Evolutionary conservation across 2,329 filamentous ascomycete genomes (phyloP).

Genomic region (Fusarium transvaalense): DNA sequence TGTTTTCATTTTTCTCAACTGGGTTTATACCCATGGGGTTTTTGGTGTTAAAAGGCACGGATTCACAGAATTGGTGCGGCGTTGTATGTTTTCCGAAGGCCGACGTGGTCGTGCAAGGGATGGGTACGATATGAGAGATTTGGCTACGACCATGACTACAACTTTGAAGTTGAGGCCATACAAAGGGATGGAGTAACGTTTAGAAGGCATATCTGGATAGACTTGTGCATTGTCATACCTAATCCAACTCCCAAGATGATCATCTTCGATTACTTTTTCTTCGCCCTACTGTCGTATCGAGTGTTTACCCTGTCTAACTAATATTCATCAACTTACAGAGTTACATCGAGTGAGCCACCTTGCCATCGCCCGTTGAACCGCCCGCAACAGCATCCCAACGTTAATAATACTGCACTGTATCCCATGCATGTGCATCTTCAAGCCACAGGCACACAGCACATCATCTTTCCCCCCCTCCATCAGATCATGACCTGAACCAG

Average conservation of each 20-base stretch:
- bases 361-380: slow-evolving; percentile 17
- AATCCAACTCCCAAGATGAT: slow-evolving; percentile 32
- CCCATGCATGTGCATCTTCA: background rate
- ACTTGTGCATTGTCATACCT: slow-evolving; percentile 28
- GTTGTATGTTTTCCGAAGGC: slow-evolving; percentile 28
- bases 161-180: slow-evolving; percentile 9
- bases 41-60: slow-evolving; percentile 26
- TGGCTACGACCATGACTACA: slow-evolving; percentile 11
- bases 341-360: slow-evolving; percentile 5
- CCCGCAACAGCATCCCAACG: slow-evolving; percentile 17
- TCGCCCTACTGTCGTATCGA: background rate
- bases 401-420: slow-evolving; percentile 5
- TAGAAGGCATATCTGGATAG: slow-evolving; percentile 36
- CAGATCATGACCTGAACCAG: slow-evolving; percentile 38
- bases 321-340: background rate
- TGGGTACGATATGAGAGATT: slow-evolving; percentile 13
- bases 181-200: slow-evolving; percentile 14
- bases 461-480: slow-evolving; percentile 22
- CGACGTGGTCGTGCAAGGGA: slow-evolving; percentile 21
- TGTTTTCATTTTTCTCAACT: slow-evolving; percentile 7
- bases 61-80: slow-evolving; percentile 19
- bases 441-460: slow-evolving; percentile 10
- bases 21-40: slow-evolving; percentile 27
- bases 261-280: background rate
- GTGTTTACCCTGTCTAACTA: background rate